Conservation (phyloP, 352 stramenopile genomes). For the Phytophthora sp. region DNA sequence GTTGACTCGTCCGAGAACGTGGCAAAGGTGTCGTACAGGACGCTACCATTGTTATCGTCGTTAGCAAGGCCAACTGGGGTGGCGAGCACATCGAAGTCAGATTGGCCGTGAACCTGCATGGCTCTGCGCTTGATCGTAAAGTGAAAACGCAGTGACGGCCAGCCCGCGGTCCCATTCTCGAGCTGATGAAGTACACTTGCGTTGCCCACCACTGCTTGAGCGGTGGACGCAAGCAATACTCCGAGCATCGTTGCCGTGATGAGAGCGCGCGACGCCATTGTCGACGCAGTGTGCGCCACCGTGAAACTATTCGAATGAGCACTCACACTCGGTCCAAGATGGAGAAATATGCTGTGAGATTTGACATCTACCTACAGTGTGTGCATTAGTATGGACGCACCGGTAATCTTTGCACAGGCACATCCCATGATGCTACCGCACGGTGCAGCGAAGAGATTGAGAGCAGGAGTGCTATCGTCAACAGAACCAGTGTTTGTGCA, state of each 20-base stretch:
- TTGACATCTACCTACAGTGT: not conserved
- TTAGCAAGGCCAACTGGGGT: constrained; percentile 17
- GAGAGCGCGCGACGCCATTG: not conserved
- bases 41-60: not conserved
- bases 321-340: not conserved
- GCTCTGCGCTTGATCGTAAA: constrained; percentile 38
- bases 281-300: not conserved
- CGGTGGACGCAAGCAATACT: not conserved
- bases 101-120: constrained; percentile 35
- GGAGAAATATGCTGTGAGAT: constrained; percentile 10
- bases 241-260: not conserved
- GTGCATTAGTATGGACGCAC: too few relatives aligned
- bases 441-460: too few relatives aligned
- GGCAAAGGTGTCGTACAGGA: constrained; percentile 37
- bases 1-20: constrained; percentile 23
- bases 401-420: too few relatives aligned
- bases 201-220: not conserved
- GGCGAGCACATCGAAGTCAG: constrained; percentile 37
- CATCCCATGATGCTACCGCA: constrained; percentile 30
- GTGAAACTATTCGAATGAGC: too few relatives aligned
- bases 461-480: too few relatives aligned
- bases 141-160: constrained; percentile 33
- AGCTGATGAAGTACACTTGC: not conserved
- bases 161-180: not conserved
- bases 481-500: too few relatives aligned